Conservation (phyloP, 768 basidiomycete genomes). For the Leccinum rimulosum region DNA sequence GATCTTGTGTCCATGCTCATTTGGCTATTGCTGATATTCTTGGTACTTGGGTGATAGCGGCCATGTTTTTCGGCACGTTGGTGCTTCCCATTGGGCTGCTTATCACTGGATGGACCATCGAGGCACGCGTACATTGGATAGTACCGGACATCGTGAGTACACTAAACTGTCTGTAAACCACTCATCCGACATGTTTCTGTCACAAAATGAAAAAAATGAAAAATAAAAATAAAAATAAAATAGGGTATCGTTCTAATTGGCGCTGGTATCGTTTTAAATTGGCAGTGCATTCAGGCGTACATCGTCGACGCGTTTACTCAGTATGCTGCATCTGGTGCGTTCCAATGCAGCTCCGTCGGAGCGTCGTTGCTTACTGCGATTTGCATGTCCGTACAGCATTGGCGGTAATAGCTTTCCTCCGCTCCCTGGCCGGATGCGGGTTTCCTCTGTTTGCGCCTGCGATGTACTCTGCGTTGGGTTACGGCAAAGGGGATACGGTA, state of each 20-base stretch:
- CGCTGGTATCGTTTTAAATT: slow-evolving; percentile 55
- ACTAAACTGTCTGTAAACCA: not conserved
- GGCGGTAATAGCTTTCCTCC: slow-evolving; percentile 60
- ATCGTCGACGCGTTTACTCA: slow-evolving; percentile 65
- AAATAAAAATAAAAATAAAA: slow-evolving; percentile 2
- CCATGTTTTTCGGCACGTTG: too few relatives aligned
- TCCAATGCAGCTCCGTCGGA: not conserved
- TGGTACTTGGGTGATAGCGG: too few relatives aligned
- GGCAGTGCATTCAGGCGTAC: slow-evolving; percentile 65
- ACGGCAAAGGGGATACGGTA: slow-evolving; percentile 67
- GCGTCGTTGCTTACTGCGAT: not conserved
- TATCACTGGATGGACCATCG: too few relatives aligned
- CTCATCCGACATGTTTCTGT: not conserved
- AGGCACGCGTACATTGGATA: slow-evolving; percentile 53
- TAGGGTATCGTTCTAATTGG: slow-evolving; percentile 60
- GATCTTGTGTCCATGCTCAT: too few relatives aligned
- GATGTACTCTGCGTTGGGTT: slow-evolving; percentile 65
- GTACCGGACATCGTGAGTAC: slow-evolving; percentile 57
- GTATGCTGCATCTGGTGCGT: slow-evolving; percentile 26
- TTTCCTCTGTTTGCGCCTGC: slow-evolving; percentile 75
- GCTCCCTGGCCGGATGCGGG: slow-evolving; percentile 66
- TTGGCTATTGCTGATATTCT: too few relatives aligned
- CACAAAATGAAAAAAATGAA: slow-evolving; percentile 7
- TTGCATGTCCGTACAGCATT: slow-evolving; percentile 42
- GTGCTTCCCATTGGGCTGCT: too few relatives aligned